Base-by-base conservation (phyloP, 805 yeast species). In the Pichia kluyveri region DNA sequence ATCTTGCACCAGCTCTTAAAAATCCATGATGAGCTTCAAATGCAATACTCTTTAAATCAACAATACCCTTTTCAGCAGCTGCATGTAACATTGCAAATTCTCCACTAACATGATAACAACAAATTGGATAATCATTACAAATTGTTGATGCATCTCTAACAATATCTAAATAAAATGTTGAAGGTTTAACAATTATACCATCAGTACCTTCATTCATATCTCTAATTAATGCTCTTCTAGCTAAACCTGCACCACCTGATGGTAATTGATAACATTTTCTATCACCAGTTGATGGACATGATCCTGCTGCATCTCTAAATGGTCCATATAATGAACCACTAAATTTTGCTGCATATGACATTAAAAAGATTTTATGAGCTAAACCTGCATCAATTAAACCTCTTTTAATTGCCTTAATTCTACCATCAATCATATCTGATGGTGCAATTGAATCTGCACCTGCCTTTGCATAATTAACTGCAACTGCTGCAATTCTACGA, bases 31-130 rank as follows among this genome's bases (percentile, higher is more conserved):
- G 96, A 43, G 93, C 71, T 69, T 93, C 99, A 59, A 85, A 86
- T 0, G 89, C 79, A 74, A 80, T 67, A 49, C 80, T 67, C 67
- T 86, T 83, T 66, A 93, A 75, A 65, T 91, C 97, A 51, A 83
- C 86, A 51, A 90, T 76, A 38, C 95, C 95, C 73, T 89, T 89
- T 60, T 89, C 97, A 31, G 97, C 97, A 46, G 96, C 98, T 8
- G 99, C 99, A 62, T 90, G 96, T 54, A 93, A 68, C 99, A 93
- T 93, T 32, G 98, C 97, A 61, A 78, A 93, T 68, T 93, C 99
- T 39, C 99, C 99, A 63, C 91, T 81, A 26, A 93, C 99, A 66
- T 93, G 99, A 68, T 93, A 93, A 28, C 95, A 90, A 60, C 96
- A 88, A 46, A 93, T 71, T 28, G 99, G 99, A 57, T 85, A 79